Percentiles rank a stretch among this genome's conserved stretches.
These are phyloP conservation scores for Aspergillus novofumigatus DNA, from an alignment of 2,329 filamentous ascomycete species.

Conservation along the genomic window DNA sequence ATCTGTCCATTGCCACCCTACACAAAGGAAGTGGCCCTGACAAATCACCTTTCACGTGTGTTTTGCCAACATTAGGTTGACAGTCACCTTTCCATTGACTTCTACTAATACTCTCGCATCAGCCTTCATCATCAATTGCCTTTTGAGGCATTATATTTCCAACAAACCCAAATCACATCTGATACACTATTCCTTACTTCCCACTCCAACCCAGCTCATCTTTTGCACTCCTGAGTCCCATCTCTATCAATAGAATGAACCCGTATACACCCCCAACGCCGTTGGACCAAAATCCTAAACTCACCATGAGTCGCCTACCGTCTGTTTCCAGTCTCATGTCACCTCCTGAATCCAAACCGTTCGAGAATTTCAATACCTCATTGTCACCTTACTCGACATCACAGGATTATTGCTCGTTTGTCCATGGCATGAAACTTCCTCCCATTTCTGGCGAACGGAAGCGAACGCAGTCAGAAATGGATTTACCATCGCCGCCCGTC, in stretches of 20 bases:
- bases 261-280: conserved; percentile 20
- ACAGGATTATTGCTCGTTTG: conserved; percentile 22
- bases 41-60: conserved; percentile 19
- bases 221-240: neutral
- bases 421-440: conserved; percentile 34
- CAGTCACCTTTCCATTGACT: conserved; percentile 24
- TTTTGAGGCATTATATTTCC: conserved; percentile 1
- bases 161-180: neutral
- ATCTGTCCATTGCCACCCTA: conserved; percentile 8
- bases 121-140: conserved; percentile 18
- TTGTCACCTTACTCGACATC: conserved; percentile 27
- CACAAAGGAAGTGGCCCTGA: conserved; percentile 11
- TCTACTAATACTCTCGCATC: conserved; percentile 20
- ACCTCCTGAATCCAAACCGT: conserved; percentile 46
- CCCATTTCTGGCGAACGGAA: conserved; percentile 41
- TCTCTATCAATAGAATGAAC: conserved; percentile 21
- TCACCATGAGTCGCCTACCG: conserved; percentile 41
- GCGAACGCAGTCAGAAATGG: conserved; percentile 40
- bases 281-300: conserved; percentile 19
- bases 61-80: conserved; percentile 6
- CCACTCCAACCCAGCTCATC: neutral
- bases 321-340: conserved; percentile 45
- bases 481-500: conserved; percentile 44
- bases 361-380: conserved; percentile 43
- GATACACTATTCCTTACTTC: neutral